A percentile compares a stretch with the other conserved stretches of the same genome.
Conservation (phyloP, 2,329 filamentous ascomycete species). For the Pseudogymnoascus sp. region DNA sequence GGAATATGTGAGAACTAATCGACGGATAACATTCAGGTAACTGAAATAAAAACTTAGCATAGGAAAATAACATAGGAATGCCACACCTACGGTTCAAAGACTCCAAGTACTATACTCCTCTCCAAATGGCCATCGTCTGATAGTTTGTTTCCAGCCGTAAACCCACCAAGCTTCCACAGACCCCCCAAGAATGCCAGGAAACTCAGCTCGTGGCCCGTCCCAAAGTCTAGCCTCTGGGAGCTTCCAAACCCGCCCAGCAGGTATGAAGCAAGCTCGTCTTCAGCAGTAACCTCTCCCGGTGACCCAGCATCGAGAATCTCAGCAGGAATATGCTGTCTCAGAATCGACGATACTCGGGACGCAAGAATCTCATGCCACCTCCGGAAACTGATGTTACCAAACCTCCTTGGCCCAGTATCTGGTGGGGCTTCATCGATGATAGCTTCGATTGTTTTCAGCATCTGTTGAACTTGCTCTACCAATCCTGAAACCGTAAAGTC, state of each 20-base stretch:
- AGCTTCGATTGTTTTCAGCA: slow-evolving; percentile 56
- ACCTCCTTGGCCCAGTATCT: slow-evolving; percentile 75
- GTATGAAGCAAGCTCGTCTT: slow-evolving; percentile 67
- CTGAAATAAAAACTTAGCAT: slow-evolving; percentile 32
- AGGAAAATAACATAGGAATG: not conserved
- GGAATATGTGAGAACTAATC: slow-evolving; percentile 80
- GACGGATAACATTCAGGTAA: slow-evolving; percentile 72
- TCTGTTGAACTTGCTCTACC: slow-evolving; percentile 54
- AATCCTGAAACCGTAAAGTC: slow-evolving; percentile 32
- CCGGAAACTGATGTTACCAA: slow-evolving; percentile 86
- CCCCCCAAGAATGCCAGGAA: slow-evolving; percentile 86
- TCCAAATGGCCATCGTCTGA: slow-evolving; percentile 49
- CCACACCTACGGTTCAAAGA: slow-evolving; percentile 68
- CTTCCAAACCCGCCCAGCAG: slow-evolving; percentile 83
- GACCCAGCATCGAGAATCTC: slow-evolving; percentile 29
- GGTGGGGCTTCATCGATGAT: slow-evolving; percentile 75
- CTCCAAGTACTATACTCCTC: slow-evolving; percentile 68
- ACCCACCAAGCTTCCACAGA: slow-evolving; percentile 83
- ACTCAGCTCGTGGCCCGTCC: slow-evolving; percentile 90
- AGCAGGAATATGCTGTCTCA: slow-evolving; percentile 27
- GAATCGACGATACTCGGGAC: slow-evolving; percentile 45
- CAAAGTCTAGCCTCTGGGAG: slow-evolving; percentile 82
- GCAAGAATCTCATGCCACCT: slow-evolving; percentile 70
- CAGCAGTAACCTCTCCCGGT: slow-evolving; percentile 35
- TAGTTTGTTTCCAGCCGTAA: slow-evolving; percentile 42